Base-by-base conservation (phyloP, 208 protist species). In the Acanthamoeba royreba region DNA sequence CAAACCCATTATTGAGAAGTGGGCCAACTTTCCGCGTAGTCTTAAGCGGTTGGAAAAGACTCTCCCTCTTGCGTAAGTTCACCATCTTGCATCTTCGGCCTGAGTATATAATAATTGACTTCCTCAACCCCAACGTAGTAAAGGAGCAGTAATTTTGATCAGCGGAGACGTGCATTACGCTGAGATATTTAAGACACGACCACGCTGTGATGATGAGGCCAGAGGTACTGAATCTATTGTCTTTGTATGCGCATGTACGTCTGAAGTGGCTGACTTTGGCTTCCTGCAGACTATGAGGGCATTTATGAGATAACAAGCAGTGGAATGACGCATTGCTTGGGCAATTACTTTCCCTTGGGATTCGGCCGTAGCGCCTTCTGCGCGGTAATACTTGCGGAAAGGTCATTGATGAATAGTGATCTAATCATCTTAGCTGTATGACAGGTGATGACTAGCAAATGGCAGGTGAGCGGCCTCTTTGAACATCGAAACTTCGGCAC, bases 241-340 rank as follows among this genome's bases (percentile, higher is more conserved):
- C 33, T 55, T 63, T 63, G 55, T 63, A 35, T 7, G n/a, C n/a
- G n/a, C n/a, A n/a, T n/a, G n/a, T n/a, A n/a, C n/a, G n/a, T n/a
- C n/a, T n/a, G n/a, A n/a, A n/a, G n/a, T n/a, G n/a, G n/a, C n/a
- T 63, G 0, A 28, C 33, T 7, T 13, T 81, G 1, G 0, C 43
- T 22, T 46, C 43, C 13, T 81, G 0, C 79, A 61, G 43, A 43
- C 33, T 88, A 45, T 19, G 47, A 53, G 79, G 47, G 49, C 33
- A 61, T 88, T 33, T 88, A 88, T 31, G 79, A 88, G 35, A 61
- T 88, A 15, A 88, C 79, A n/a, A 88, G 79, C 46, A 88, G 79
- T 47, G 79, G 79, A 13, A 88, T 88, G 79, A 88, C 79, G 0
- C 79, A 88, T 22, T 88, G 46, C 42, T 38, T 53, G 25, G 0